Evolutionary conservation across 2,329 filamentous ascomycete genomes (phyloP), one percentile per base, ranked within the genome.

Genomic region (Fusarium armeniacum): DNA sequence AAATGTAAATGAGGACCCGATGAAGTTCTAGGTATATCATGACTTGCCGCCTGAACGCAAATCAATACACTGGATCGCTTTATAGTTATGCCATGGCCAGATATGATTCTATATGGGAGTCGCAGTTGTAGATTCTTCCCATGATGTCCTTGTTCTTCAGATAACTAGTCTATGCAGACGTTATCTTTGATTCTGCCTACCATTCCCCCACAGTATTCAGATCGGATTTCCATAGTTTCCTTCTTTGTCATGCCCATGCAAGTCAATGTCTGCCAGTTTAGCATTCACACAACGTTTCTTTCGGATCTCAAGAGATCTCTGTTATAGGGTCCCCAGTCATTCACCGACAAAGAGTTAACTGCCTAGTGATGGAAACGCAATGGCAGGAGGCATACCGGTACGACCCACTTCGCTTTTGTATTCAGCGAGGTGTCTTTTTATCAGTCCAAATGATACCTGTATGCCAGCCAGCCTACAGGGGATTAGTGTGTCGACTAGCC

Each of bases 401-500:
- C 5, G 11, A 13, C 32, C 12, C 43, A 12, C 4, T 20, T 15
- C 18, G 24, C 9, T 15, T 12, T 13, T 45, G 11, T 16, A 4
- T 24, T 15, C 24, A 22, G 18, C 36, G 13, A 38, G 49, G 49
- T 22, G 49, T 51, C 33, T 12, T 24, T 15, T 51, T 51, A 40
- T 40, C 33, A 40, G 4, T 15, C 24, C 8, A 16, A 16, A 5
- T 6, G 15, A 40, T 40, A 13, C 5, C 8, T 28, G 8, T 38
- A 33, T 24, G 16, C 24, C 18, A 46, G 20, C 33, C 18, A 46
- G 7, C 15, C 26, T 18, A n/a, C 18, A 11, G 33, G 28, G 18
- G 6, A 10, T 40, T 51, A 28, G 33, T 40, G 33, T n/a, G 28
- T 51, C 24, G 18, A 40, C 49, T 47, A 62, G 47, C 20, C 16